Base-by-base conservation (phyloP, 129 eudicot genomes). In the Apium graveolens region DNA sequence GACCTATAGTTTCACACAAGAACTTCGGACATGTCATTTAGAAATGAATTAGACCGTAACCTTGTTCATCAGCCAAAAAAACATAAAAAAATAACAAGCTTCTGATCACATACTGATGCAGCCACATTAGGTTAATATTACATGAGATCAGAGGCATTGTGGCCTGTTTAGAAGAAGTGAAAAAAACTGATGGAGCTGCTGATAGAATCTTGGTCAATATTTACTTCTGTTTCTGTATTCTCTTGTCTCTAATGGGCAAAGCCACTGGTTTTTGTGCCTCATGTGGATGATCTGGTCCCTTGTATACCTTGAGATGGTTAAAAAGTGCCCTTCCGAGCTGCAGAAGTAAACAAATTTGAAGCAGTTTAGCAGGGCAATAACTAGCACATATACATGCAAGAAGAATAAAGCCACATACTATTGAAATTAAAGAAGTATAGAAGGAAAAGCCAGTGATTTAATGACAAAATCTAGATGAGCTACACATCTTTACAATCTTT, bases 311-410 rank as follows among this genome's bases (percentile, higher is more conserved):
- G 55, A 96, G 97, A 81, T 96, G 99, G 81, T 83, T 91, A 80
- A 96, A 96, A 31, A 92, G 81, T 49, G 83, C 77, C 81, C 99
- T 90, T 53, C 99, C 99, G 45, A 96, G 97, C 99, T 96, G 96
- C 89, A 88, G 4, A 43, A 83, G 76, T 76, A 85, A 77, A 70
- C 55, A 43, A 57, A 37, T 32, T 42, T 41, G 41, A 37, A 69
- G 75, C 41, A 76, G 39, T 73, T 78, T 39, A 73, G 76, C 62
- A 46, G 13, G 24, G 12, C 53, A 72, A 11, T 2, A 7, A 13
- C 21, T 72, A 41, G 41, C 78, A 43, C 16, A 41, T 13, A 11
- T 35, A 85, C 39, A 51, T 70, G 49, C 79, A 76, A 88, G 13
- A 43, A 81, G 69, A 79, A 85, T 74, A 73, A 60, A 51, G 46